These are phyloP conservation scores for Stygiomarasmius scandens DNA, from an alignment of 1,284 basidiomycete species.

Conservation along the genomic window DNA sequence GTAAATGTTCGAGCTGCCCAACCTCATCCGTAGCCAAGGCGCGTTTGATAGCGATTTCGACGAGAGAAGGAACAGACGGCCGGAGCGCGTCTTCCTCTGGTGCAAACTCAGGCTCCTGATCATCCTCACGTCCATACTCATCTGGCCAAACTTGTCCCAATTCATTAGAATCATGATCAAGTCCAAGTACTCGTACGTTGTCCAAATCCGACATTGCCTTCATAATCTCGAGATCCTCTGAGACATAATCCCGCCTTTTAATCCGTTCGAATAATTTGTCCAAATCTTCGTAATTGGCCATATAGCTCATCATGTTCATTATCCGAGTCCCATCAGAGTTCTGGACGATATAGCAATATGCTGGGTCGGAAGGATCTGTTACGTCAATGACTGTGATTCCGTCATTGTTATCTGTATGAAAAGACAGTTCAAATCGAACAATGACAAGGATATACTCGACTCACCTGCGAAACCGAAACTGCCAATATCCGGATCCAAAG, in stretches of 20 bases:
- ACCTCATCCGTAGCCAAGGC: conserved; percentile 27
- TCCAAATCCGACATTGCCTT: too few species aligned
- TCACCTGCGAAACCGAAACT: conserved; percentile 31
- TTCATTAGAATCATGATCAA: too few species aligned
- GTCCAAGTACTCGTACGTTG: too few species aligned
- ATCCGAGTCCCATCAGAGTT: too few species aligned
- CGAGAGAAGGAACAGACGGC: conserved; percentile 25
- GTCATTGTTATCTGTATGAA: conserved; percentile 47
- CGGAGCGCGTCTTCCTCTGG: not conserved
- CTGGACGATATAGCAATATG: conserved; percentile 39
- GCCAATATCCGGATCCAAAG: conserved; percentile 29
- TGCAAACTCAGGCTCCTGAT: not conserved
- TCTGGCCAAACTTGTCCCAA: conserved; percentile 33
- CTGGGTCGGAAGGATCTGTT: conserved; percentile 34
- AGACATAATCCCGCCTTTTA: too few species aligned
- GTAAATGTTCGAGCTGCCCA: conserved; percentile 27
- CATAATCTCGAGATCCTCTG: too few species aligned
- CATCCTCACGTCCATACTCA: conserved; percentile 20
- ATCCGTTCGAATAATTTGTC: too few species aligned
- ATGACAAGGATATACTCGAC: conserved; percentile 14
- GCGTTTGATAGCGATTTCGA: conserved; percentile 27
- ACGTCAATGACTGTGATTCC: conserved; percentile 46
- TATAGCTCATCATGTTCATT: too few species aligned
- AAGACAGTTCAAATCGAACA: too few species aligned
- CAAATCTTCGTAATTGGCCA: too few species aligned